These are phyloP conservation scores for Sugiyamaella xylanicola DNA, from an alignment of 1,139 yeast genomes.

Conservation along the genomic window DNA sequence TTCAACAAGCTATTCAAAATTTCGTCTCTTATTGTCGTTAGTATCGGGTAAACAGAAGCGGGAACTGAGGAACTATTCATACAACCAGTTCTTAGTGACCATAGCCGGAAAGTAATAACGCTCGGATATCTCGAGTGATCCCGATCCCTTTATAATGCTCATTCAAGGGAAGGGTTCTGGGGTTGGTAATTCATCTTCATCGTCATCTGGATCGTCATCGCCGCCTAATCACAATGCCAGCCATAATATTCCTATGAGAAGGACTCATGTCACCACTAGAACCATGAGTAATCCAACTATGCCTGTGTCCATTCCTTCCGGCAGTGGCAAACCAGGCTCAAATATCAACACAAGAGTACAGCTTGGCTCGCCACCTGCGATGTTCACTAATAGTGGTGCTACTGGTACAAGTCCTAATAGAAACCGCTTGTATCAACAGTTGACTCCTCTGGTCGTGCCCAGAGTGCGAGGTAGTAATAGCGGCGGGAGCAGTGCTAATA, in stretches of 20 bases:
- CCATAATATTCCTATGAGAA: background rate
- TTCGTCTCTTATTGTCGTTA: too few species aligned
- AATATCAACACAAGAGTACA: constrained; percentile 1
- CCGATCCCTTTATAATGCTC: background rate
- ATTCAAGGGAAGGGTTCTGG: constrained; percentile 8
- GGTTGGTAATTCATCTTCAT: background rate
- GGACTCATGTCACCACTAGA: constrained; percentile 9
- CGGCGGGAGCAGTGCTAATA: background rate
- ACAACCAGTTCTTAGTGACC: too few species aligned
- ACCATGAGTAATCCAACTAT: constrained; percentile 8
- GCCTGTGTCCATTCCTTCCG: constrained; percentile 13
- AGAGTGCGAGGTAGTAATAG: constrained; percentile 1
- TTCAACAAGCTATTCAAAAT: too few species aligned
- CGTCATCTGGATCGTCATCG: background rate
- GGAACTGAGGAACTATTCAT: too few species aligned
- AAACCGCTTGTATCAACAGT: constrained; percentile 4
- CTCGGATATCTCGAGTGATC: background rate
- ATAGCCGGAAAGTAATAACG: background rate
- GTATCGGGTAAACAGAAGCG: too few species aligned
- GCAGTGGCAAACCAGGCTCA: background rate
- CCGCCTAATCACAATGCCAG: background rate
- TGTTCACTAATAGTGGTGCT: constrained; percentile 1
- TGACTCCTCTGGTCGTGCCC: constrained; percentile 9
- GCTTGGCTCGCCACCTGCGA: constrained; percentile 9
- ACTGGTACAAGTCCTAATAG: constrained; percentile 8